Conservation (phyloP, 2,329 filamentous ascomycete species). For the Fusarium verticillioides region DNA sequence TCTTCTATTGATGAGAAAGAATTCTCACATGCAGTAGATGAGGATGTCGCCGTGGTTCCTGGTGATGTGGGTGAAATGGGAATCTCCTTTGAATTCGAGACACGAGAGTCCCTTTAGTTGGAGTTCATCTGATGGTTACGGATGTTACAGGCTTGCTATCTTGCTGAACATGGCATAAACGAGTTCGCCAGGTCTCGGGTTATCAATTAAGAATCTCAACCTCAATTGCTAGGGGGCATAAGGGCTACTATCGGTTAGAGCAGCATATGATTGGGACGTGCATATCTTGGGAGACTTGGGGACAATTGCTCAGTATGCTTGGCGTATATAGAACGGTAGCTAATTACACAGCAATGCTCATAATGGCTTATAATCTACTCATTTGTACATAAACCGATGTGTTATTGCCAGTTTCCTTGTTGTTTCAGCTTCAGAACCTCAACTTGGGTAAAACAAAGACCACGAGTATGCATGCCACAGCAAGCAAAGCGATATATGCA, state of each 20-base stretch:
- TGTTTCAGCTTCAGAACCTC: constrained; percentile 64
- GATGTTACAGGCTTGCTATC: not conserved
- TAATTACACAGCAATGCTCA: not conserved
- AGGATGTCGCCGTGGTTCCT: not conserved
- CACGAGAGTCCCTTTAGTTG: not conserved
- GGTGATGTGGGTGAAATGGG: not conserved
- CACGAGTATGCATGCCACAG: constrained; percentile 79
- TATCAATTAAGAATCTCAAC: not conserved
- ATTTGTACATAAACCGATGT: not conserved
- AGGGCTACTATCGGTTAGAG: not conserved
- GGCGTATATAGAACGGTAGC: not conserved
- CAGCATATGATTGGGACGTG: not conserved
- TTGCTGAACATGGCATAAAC: not conserved
- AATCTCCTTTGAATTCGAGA: constrained; percentile 2
- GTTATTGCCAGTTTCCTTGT: not conserved
- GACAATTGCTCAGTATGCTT: not conserved
- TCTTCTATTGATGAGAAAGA: not conserved
- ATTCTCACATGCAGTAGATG: not conserved
- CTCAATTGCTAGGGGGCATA: not conserved
- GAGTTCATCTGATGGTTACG: not conserved
- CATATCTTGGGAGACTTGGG: not conserved
- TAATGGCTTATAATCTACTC: not conserved
- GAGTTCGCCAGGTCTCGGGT: not conserved
- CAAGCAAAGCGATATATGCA: constrained; percentile 83
- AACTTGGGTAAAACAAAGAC: constrained; percentile 91